These are phyloP conservation scores for Backusella luteola DNA, from an alignment of 192 early-diverging fungal genomes.

Conservation along the genomic window DNA sequence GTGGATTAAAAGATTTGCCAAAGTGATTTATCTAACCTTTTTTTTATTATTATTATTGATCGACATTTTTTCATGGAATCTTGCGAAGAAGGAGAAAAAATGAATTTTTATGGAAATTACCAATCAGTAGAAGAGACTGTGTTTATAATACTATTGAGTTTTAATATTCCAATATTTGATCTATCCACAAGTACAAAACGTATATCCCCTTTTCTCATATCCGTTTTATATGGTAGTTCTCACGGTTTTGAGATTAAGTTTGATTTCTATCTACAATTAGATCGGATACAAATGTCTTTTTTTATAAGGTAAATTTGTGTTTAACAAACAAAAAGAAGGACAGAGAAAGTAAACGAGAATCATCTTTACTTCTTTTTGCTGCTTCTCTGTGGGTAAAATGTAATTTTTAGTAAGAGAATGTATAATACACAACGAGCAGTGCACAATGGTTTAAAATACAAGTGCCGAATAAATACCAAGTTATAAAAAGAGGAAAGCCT, in stretches of 20 bases:
- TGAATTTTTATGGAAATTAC: not conserved
- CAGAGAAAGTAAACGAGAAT: not conserved
- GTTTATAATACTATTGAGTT: not conserved
- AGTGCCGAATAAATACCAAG: not conserved
- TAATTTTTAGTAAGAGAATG: not conserved
- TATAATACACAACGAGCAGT: not conserved
- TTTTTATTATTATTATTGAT: not conserved
- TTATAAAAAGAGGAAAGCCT: too few relatives aligned
- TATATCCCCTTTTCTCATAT: not conserved
- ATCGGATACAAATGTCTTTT: not conserved
- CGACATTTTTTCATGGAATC: not conserved
- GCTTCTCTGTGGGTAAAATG: too few relatives aligned
- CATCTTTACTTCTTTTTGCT: not conserved
- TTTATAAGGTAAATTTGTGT: not conserved
- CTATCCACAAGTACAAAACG: not conserved
- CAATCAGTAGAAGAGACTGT: not conserved
- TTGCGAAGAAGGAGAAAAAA: not conserved
- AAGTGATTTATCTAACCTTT: too few relatives aligned
- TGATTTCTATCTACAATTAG: not conserved
- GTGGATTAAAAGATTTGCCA: too few relatives aligned
- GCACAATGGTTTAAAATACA: not conserved
- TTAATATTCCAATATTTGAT: not conserved
- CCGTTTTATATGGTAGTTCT: not conserved
- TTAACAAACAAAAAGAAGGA: not conserved
- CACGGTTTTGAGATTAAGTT: slow-evolving; percentile 4